Evolutionary conservation across 2,329 filamentous ascomycete species (phyloP), one percentile per base, ranked within the genome.

Genomic region (Drechmeria coniospora): DNA sequence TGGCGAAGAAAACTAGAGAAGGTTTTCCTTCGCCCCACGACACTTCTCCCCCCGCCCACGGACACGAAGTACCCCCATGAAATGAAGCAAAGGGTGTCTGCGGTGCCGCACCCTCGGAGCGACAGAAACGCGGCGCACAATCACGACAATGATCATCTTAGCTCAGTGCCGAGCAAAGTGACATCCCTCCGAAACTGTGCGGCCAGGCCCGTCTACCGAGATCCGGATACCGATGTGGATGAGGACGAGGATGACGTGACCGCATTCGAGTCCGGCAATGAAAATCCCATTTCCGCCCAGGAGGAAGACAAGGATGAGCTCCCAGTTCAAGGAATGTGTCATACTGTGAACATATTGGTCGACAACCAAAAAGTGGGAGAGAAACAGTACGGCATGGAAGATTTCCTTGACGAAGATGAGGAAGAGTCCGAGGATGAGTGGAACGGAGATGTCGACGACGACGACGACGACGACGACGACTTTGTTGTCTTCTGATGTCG

Each of bases 301-400:
- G 35, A 37, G 11, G 35, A 38, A 9, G 24, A 26, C 8, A 21
- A 30, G 11, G 8, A 12, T 1, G 31, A 35, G 15, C 29, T 41
- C 1, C 61, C 62, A 32, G 52, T 76, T 15, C 79, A 86, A 34
- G 78, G 78, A 1, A 61, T 76, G 37, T 87, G 79, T 42, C 63
- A 74, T 22, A 61, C 72, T 5, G 78, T 86, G 12, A 68, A 79
- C 33, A 65, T 86, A 23, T 58, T 70, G 24, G 74, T 86, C 38
- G 80, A 86, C 49, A 86, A 86, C 45, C 68, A 80, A 44, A 74
- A 81, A 34, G 73, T 74, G 5, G 63, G 63, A 3, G 79, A 83
- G 51, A 55, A 65, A 15, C 72, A 77, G 34, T 80, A 65, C 36
- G 65, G 64, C 14, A 80, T 83, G 59, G 69, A 65, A 2, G 79